Percentiles rank a stretch among this genome's conserved stretches.
These are phyloP conservation scores for Starmerella lactis-condensi DNA, from an alignment of 805 yeast species.

Conservation along the genomic window DNA sequence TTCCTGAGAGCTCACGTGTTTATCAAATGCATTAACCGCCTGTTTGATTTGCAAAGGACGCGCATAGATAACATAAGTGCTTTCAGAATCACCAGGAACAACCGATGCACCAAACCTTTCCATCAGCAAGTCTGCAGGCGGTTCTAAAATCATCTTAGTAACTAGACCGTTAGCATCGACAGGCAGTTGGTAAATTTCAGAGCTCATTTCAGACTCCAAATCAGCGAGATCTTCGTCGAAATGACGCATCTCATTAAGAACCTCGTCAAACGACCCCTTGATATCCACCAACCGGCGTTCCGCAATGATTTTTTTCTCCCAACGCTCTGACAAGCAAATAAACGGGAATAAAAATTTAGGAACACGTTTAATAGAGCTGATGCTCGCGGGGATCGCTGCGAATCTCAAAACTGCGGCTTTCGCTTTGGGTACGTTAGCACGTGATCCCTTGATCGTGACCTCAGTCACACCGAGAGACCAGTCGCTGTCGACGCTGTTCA, in stretches of 20 bases:
- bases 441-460: slow-evolving; percentile 7
- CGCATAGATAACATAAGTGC: neutral
- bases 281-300: no score
- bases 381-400: neutral
- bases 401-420: slow-evolving; percentile 1
- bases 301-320: no score
- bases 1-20: slow-evolving; percentile 38
- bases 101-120: no score
- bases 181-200: no score
- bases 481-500: neutral
- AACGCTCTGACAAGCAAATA: no score
- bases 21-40: slow-evolving; percentile 47
- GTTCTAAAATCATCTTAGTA: no score
- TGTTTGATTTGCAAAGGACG: slow-evolving; percentile 16
- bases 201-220: no score
- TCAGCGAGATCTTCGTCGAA: slow-evolving; percentile 4
- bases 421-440: slow-evolving; percentile 1
- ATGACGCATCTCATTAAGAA: slow-evolving; percentile 2
- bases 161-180: no score
- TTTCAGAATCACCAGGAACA: slow-evolving; percentile 1
- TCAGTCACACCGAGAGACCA: slow-evolving; percentile 8
- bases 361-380: neutral
- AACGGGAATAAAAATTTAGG: no score
- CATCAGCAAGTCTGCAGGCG: no score
- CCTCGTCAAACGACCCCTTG: slow-evolving; percentile 4